Percentiles rank a stretch among this genome's conserved stretches.
These are phyloP conservation scores for Amanita muscaria DNA, from an alignment of 768 basidiomycete genomes.

Conservation along the genomic window DNA sequence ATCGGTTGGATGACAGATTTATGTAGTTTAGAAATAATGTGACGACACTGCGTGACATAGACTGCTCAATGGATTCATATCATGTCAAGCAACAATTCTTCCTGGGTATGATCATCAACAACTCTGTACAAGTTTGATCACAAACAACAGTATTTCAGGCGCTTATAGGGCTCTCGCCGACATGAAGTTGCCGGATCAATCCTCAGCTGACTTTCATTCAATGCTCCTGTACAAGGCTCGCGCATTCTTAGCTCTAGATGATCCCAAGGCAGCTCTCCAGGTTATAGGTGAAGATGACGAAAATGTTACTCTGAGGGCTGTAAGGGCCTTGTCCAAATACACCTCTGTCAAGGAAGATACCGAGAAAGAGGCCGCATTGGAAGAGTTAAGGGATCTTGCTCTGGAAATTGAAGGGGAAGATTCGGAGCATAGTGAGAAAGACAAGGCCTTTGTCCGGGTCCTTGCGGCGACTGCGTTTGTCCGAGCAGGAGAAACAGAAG, in stretches of 20 bases:
- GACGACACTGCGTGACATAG: too few species aligned
- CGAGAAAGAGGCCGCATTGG: slow-evolving; percentile 53
- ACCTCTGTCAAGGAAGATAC: slow-evolving; percentile 34
- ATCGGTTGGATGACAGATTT: too few species aligned
- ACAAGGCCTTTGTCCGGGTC: slow-evolving; percentile 68
- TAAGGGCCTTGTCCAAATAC: slow-evolving; percentile 66
- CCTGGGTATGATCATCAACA: too few species aligned
- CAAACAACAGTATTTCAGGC: too few species aligned
- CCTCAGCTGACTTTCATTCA: slow-evolving; percentile 55
- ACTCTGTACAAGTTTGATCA: too few species aligned
- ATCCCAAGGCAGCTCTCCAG: slow-evolving; percentile 45
- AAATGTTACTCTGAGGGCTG: slow-evolving; percentile 62
- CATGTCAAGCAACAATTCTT: slow-evolving; percentile 70
- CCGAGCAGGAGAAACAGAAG: slow-evolving; percentile 78
- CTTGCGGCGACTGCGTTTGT: slow-evolving; percentile 85
- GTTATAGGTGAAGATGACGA: slow-evolving; percentile 51
- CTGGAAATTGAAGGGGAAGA: slow-evolving; percentile 84
- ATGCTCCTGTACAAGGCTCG: slow-evolving; percentile 73
- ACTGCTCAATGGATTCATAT: slow-evolving; percentile 39
- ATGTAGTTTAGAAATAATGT: too few species aligned
- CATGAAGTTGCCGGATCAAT: slow-evolving; percentile 46
- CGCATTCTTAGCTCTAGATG: slow-evolving; percentile 61
- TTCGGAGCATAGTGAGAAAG: slow-evolving; percentile 52
- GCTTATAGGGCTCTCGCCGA: slow-evolving; percentile 59
- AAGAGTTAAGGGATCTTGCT: slow-evolving; percentile 76